Evolutionary conservation across 2,329 filamentous ascomycete species (phyloP).

Genomic region (Fusarium sp.): DNA sequence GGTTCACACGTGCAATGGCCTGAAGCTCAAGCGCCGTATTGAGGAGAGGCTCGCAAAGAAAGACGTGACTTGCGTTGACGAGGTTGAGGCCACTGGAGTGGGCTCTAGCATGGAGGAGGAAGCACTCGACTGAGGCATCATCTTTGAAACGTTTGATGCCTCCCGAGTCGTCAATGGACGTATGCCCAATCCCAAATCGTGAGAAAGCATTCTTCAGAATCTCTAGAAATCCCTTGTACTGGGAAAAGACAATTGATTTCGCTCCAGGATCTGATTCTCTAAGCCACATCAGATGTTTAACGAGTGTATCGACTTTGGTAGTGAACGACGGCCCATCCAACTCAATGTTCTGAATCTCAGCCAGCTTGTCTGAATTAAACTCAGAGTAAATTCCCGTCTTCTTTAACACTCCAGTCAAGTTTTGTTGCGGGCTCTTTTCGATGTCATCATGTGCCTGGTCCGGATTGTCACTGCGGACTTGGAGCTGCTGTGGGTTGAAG

Average conservation of each 20-base stretch:
- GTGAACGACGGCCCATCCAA: constrained; percentile 80
- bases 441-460: constrained; percentile 15
- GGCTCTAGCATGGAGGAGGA: constrained; percentile 88
- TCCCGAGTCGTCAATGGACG: constrained; percentile 73
- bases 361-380: constrained; percentile 76
- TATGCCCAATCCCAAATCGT: constrained; percentile 77
- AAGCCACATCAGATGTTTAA: constrained; percentile 86
- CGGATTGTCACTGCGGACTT: constrained; percentile 62
- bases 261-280: constrained; percentile 84
- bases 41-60: constrained; percentile 91
- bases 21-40: constrained; percentile 95
- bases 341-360: constrained; percentile 84
- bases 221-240: constrained; percentile 82
- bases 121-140: constrained; percentile 79
- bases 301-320: constrained; percentile 87
- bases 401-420: constrained; percentile 41
- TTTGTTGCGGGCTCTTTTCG: constrained; percentile 27
- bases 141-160: constrained; percentile 82
- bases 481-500: constrained; percentile 79
- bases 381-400: constrained; percentile 76
- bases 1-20: constrained; percentile 92
- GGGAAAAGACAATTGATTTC: constrained; percentile 94
- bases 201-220: constrained; percentile 77
- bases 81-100: constrained; percentile 91
- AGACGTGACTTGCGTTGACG: constrained; percentile 92